Evolutionary conservation across 2,329 filamentous ascomycete genomes (phyloP), one percentile per base, ranked within the genome.

Genomic region (Xylariaceae sp.): DNA sequence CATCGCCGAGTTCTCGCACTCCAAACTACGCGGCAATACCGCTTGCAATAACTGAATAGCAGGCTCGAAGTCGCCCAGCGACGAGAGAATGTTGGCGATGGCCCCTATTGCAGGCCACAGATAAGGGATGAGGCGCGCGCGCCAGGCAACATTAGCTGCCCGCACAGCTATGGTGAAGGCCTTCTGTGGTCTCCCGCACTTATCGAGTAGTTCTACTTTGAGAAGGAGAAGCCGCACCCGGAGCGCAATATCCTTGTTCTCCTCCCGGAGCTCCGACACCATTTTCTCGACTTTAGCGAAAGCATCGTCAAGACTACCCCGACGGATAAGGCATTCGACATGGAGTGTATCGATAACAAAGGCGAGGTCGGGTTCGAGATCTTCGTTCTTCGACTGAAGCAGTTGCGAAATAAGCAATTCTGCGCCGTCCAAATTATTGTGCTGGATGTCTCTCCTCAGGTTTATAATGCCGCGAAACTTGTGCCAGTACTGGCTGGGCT

Each of bases 141-240:
- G 74, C 68, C 84, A 80, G 0, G 86, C 82, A 13, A 88, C 76
- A 54, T 75, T 82, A 3, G 85, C 81, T 1, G 88, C 88, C 30
- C 85, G 75, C 53, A 94, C 70, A 4, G 80, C 80, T 4, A 89
- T 71, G 2, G 84, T 87, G 59, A 95, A 88, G 0, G 79, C 87
- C 43, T 83, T 77, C 50, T 86, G 76, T 0, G 87, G 75, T 3
- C 82, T 76, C 2, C 82, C 83, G 30, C 76, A 77, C 49, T 73
- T 75, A 38, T 78, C 75, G 40, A 88, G 78, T 3, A 94, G 70
- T 4, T 76, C 70, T 1, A 80, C 81, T 59, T 94, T 94, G 34
- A 82, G 63, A 3, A 86, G 71, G 11, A 94, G 73, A 0, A 94
- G 70, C 18, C 78, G 76, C 34, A 92, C 69, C 24, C 83, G 80